A percentile compares a stretch with the other conserved stretches of the same genome.
Evolutionary conservation across 2,329 filamentous ascomycete genomes (phyloP).

Genomic region (Dactylellina parvicollis): DNA sequence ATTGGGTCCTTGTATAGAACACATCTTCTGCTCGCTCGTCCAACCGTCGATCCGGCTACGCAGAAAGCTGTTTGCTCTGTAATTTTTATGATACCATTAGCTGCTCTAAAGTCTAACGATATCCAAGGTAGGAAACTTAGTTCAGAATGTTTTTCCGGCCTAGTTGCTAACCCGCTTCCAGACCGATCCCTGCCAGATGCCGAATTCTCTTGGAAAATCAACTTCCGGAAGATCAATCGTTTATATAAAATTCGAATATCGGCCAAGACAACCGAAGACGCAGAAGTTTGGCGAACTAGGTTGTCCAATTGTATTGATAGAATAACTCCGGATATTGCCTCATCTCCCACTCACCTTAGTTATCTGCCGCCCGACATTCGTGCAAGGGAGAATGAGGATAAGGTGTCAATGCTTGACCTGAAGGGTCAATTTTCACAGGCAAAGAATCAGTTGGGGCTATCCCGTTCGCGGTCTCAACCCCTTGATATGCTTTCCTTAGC

Average conservation of each 20-base stretch:
- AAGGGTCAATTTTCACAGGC: slow-evolving; percentile 37
- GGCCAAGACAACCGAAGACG: slow-evolving; percentile 45
- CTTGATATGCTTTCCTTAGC: slow-evolving; percentile 33
- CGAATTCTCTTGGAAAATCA: slow-evolving; percentile 52
- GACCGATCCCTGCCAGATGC: slow-evolving; percentile 47
- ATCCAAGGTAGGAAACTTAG: slow-evolving; percentile 28
- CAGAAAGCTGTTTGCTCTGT: slow-evolving; percentile 50
- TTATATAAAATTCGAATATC: slow-evolving; percentile 44
- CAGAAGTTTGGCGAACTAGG: slow-evolving; percentile 44
- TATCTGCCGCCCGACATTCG: slow-evolving; percentile 41
- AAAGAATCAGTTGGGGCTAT: slow-evolving; percentile 18
- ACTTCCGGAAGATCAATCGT: slow-evolving; percentile 43
- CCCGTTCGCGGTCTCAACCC: slow-evolving; percentile 44
- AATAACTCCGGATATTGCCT: slow-evolving; percentile 8
- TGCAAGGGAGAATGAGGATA: slow-evolving; percentile 38
- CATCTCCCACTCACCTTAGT: slow-evolving; percentile 30
- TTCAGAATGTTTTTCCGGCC: background rate
- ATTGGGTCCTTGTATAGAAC: slow-evolving; percentile 46
- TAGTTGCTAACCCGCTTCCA: background rate
- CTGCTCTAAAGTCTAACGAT: slow-evolving; percentile 46
- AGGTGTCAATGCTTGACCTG: slow-evolving; percentile 36
- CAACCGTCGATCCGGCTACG: slow-evolving; percentile 49
- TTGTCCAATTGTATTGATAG: slow-evolving; percentile 36
- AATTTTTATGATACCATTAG: slow-evolving; percentile 49
- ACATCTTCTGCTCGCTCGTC: slow-evolving; percentile 42